These are phyloP conservation scores for Cyclotella baltica DNA, from an alignment of 108 stramenopile species.

Conservation along the genomic window DNA sequence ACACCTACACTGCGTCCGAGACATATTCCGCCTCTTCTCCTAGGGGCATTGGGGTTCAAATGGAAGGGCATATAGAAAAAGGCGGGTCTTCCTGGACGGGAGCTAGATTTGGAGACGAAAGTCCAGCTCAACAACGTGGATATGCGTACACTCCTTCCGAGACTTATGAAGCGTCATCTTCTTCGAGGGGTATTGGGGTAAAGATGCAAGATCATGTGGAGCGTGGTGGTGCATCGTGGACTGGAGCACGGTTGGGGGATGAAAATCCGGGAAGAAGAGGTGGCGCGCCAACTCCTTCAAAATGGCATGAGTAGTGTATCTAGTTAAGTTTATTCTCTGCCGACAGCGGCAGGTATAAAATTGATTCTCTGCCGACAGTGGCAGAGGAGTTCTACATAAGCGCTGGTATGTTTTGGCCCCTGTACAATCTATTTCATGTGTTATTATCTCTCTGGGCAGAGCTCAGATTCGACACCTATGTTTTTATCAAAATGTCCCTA, in stretches of 20 bases:
- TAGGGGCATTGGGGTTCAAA: slow-evolving; percentile 4
- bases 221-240: slow-evolving; percentile 21
- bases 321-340: not conserved
- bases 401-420: no score
- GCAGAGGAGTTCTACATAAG: no score
- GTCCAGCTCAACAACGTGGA: not conserved
- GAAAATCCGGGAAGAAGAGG: slow-evolving; percentile 10
- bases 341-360: no score
- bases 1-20: no score
- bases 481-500: no score
- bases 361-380: no score
- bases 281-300: slow-evolving; percentile 31
- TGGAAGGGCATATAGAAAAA: slow-evolving; percentile 17
- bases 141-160: not conserved
- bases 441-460: no score
- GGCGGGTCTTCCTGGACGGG: not conserved
- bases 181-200: not conserved
- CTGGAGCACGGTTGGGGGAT: slow-evolving; percentile 40
- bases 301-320: slow-evolving; percentile 37
- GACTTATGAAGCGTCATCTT: slow-evolving; percentile 2
- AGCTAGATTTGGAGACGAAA: slow-evolving; percentile 6
- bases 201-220: slow-evolving; percentile 2
- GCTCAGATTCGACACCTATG: no score
- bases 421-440: no score
- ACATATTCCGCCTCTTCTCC: no score